phyloP scores from a whole-genome alignment of 2,329 filamentous ascomycete species.

The Pseudohalonectria lignicola region DNA sequence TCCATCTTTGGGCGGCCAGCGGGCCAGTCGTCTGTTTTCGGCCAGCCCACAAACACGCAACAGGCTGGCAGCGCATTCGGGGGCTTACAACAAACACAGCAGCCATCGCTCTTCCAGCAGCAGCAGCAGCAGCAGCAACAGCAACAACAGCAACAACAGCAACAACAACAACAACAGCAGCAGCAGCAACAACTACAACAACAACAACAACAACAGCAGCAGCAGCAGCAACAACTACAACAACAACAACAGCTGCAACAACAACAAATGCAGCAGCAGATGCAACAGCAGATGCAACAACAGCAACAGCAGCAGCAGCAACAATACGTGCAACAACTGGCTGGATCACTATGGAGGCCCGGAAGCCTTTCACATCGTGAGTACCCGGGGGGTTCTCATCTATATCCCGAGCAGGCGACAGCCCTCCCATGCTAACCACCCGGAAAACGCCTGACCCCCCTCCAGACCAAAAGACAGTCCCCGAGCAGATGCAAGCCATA shows the following conservation, averaged over 20 bases:
- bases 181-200: slow-evolving; percentile 26
- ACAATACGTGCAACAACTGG: slow-evolving; percentile 21
- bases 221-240: slow-evolving; percentile 26
- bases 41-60: no score
- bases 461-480: slow-evolving; percentile 58
- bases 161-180: slow-evolving; percentile 12
- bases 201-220: slow-evolving; percentile 19
- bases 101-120: slow-evolving; percentile 5
- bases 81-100: slow-evolving; percentile 3
- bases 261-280: slow-evolving; percentile 28
- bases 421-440: neutral
- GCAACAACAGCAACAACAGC: slow-evolving; percentile 5
- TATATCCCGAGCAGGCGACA: neutral
- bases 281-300: slow-evolving; percentile 17
- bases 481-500: slow-evolving; percentile 62
- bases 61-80: no score
- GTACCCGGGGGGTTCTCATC: neutral
- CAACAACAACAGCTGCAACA: slow-evolving; percentile 23
- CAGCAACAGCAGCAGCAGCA: slow-evolving; percentile 24
- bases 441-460: neutral
- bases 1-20: neutral
- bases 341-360: slow-evolving; percentile 42
- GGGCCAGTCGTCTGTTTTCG: slow-evolving; percentile 5
- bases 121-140: slow-evolving; percentile 7
- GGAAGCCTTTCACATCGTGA: slow-evolving; percentile 37